Evolutionary conservation across 371 early-diverging fungal species (phyloP).

Genomic region (Mucor ambiguus): DNA sequence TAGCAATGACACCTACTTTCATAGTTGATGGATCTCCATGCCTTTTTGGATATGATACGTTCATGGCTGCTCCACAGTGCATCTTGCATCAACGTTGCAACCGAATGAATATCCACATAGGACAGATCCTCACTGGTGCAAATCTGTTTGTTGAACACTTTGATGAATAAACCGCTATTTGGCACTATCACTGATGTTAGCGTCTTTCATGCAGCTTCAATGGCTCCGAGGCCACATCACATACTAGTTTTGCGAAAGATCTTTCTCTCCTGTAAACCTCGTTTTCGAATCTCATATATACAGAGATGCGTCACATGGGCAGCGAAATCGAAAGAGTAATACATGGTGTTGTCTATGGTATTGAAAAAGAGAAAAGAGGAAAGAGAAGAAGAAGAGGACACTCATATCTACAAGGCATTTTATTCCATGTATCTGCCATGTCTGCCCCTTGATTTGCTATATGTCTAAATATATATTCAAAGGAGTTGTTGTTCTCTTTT

Average conservation of each 20-base stretch:
- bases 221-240: neutral
- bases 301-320: constrained; percentile 42
- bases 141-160: constrained; percentile 42
- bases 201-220: neutral
- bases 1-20: constrained; percentile 34
- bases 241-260: constrained; percentile 49
- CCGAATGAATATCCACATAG: constrained; percentile 46
- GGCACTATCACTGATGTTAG: constrained; percentile 30
- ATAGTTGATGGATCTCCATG: constrained; percentile 50
- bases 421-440: neutral
- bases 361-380: neutral
- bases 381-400: neutral
- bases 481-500: constrained; percentile 2
- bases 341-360: constrained; percentile 4
- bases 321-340: constrained; percentile 46
- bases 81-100: constrained; percentile 55
- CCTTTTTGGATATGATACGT: constrained; percentile 44
- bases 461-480: constrained; percentile 1
- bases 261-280: constrained; percentile 49
- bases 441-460: neutral
- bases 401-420: neutral
- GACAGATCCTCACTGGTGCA: constrained; percentile 42
- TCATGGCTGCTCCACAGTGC: constrained; percentile 48
- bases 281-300: constrained; percentile 44
- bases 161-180: constrained; percentile 44